Percentiles rank a stretch among this genome's conserved stretches.
These are phyloP conservation scores for Withania somnifera DNA, from an alignment of 305 asterid genomes.

Conservation along the genomic window DNA sequence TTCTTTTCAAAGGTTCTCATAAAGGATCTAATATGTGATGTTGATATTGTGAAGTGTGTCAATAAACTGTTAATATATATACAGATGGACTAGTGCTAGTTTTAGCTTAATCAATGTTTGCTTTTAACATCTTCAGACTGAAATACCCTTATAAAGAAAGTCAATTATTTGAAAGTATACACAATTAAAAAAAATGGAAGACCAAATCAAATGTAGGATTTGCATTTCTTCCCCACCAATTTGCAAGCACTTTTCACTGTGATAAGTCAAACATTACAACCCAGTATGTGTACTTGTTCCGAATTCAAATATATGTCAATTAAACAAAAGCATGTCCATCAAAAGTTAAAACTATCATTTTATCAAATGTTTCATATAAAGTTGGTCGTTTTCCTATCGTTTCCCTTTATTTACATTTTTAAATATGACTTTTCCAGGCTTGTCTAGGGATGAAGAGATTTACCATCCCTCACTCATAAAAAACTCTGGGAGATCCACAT, in stretches of 20 bases:
- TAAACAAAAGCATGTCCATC: neutral
- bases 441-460: too few relatives aligned
- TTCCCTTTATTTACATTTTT: neutral
- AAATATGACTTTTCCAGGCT: too few relatives aligned
- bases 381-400: neutral
- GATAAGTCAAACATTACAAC: conserved; percentile 11
- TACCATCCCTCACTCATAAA: conserved; percentile 28
- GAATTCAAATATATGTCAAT: neutral
- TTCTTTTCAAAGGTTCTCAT: neutral
- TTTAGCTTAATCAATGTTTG: neutral
- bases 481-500: conserved; percentile 48
- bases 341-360: neutral
- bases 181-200: neutral
- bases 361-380: neutral
- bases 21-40: neutral
- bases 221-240: neutral
- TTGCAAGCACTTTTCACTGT: conserved; percentile 17
- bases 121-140: neutral
- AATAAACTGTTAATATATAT: neutral
- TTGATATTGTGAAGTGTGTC: neutral
- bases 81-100: too few relatives aligned
- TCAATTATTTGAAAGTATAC: neutral
- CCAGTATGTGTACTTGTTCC: neutral
- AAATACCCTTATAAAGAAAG: neutral
- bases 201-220: neutral